Evolutionary conservation across 805 yeast genomes (phyloP), one percentile per base, ranked within the genome.

Genomic region (Lipomyces chichibuensis): DNA sequence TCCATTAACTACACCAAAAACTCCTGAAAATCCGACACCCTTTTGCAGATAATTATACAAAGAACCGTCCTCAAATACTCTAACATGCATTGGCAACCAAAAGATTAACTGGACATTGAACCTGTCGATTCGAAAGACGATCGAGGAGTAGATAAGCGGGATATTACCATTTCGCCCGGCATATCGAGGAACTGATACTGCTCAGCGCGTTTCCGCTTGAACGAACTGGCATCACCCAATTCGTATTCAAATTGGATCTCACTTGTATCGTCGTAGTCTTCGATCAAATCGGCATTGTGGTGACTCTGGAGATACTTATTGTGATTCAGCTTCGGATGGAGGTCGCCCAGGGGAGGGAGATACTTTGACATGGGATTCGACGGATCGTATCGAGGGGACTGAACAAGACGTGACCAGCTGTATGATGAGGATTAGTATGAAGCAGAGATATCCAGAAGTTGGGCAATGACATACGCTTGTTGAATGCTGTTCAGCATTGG

Each of bases 81-180:
- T 37, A 37, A 37, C 43, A 2, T 17, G 17, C 5, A 37, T 4
- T 35, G 20, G 23, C n/a, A 52, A n/a, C 32, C 32, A 29, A 8
- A 11, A 1, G 14, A 25, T 23, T 5, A 52, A 8, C 4, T 6
- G 33, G 55, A 59, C 25, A 25, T 8, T 17, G 59, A 63, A 17
- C 20, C 23, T 11, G 58, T 23, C 23, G 66, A 64, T 14, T 64
- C 66, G 29, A 64, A 59, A 11, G 66, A 64, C 17, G 63, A 55
- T 14, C 66, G 60, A 11, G 63, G 53, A n/a, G 27, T 14, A 20
- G 66, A 55, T 17, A 64, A 46, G 20, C 51, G 57, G 20, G 66
- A 57, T n/a, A 17, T 56, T 20, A 64, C 66, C 66, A 64, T 64
- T 27, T 54, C 57, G 23, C 63, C 54, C 7, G 66, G 66, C 17